Evolutionary conservation across 169 alveolate genomes (phyloP), one percentile per base, ranked within the genome.

Genomic region (Plasmodium relictum): DNA sequence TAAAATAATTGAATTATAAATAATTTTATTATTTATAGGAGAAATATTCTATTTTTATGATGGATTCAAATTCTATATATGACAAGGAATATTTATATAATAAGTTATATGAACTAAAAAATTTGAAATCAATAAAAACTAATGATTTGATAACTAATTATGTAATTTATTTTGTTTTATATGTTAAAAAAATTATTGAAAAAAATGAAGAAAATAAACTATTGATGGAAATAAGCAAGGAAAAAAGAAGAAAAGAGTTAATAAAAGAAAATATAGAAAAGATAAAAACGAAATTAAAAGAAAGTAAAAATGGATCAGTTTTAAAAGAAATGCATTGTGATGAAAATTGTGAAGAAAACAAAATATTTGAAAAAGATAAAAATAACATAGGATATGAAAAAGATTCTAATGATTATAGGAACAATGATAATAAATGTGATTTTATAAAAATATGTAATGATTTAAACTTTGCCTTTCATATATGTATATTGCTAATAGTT

Each of bases 171-270:
- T 83, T 83, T 24, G 48, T 69, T 45, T 61, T 83, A 24, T 37
- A 37, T 58, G 91, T 83, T 54, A 31, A 83, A 0, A 83, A 83
- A 56, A 68, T 83, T 42, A 41, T 83, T 20, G 83, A 69, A 45
- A 68, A 83, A 72, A 83, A 71, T 68, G 91, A 83, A n/a, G 61
- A 83, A 44, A 39, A n/a, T 5, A 83, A 68, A 68, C 45, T 39
- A 68, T 56, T 58, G 42, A 50, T 42, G 18, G 66, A 83, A 31
- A 18, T 52, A 48, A 26, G 68, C n/a, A 50, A 83, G 58, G 91
- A 83, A 56, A 44, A 56, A 42, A 18, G 31, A 68, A 83, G 20
- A 83, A 80, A 80, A 20, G 69, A 80, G 66, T 52, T 52, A 37
- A 83, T 83, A 22, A 48, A 68, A 68, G 73, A 83, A 52, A 83